phyloP scores from a whole-genome alignment of 495 filamentous ascomycete species.

The Penicillium psychrofluorescens region DNA sequence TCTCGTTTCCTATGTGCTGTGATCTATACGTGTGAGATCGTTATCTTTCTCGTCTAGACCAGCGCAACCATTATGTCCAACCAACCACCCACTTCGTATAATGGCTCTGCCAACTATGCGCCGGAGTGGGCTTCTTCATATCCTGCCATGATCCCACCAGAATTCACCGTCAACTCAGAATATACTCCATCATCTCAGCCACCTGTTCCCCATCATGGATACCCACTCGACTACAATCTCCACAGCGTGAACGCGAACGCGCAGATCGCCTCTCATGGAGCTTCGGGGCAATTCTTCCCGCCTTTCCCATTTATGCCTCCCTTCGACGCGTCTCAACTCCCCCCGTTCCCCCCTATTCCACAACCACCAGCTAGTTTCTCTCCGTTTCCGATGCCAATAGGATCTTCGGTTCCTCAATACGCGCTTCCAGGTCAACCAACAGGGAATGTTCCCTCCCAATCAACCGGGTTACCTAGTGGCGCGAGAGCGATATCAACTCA shows the following conservation, averaged over 20 bases:
- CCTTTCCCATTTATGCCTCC: slow-evolving; percentile 24
- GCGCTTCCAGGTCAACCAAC: not conserved
- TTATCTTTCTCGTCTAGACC: not conserved
- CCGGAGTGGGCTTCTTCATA: slow-evolving; percentile 27
- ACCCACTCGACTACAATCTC: slow-evolving; percentile 16
- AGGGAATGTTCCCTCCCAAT: not conserved
- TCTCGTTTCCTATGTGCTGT: not conserved
- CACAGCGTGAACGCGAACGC: slow-evolving; percentile 21
- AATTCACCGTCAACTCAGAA: slow-evolving; percentile 15
- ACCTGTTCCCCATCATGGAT: not conserved
- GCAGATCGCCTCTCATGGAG: slow-evolving; percentile 13
- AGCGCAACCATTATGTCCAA: slow-evolving; percentile 39
- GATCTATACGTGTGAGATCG: not conserved
- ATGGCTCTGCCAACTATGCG: slow-evolving; percentile 26
- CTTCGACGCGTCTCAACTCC: slow-evolving; percentile 20
- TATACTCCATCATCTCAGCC: slow-evolving; percentile 5
- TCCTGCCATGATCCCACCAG: slow-evolving; percentile 16
- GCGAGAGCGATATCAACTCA: not conserved
- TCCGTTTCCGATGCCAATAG: slow-evolving; percentile 15
- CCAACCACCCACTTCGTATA: slow-evolving; percentile 48
- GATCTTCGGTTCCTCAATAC: slow-evolving; percentile 2
- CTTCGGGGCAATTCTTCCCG: slow-evolving; percentile 17
- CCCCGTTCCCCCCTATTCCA: slow-evolving; percentile 19
- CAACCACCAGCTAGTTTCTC: slow-evolving; percentile 18
- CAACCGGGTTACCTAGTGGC: slow-evolving; percentile 3